These are phyloP conservation scores for Gorgonomyces haynaldii DNA, from an alignment of 192 early-diverging fungal species.

Conservation along the genomic window DNA sequence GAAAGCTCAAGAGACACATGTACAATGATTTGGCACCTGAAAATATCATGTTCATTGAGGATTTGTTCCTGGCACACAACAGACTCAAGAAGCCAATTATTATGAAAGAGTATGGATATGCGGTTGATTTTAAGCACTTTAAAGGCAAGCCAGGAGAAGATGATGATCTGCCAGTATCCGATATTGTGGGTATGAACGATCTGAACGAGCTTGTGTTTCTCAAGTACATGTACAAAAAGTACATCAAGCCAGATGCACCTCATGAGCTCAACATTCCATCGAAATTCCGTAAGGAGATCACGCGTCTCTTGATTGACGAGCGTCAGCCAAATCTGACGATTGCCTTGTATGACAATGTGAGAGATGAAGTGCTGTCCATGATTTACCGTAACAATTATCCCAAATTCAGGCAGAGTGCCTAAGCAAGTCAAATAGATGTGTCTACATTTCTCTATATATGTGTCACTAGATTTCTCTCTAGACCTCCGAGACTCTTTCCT, in stretches of 20 bases:
- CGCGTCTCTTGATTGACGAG: neutral
- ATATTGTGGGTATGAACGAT: neutral
- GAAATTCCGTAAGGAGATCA: constrained; percentile 5
- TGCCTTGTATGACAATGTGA: constrained; percentile 1
- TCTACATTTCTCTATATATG: no score
- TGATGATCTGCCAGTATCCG: constrained; percentile 1
- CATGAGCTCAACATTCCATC: constrained; percentile 1
- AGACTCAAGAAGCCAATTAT: neutral
- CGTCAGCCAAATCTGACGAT: neutral
- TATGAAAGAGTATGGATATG: no score
- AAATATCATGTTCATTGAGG: constrained; percentile 1
- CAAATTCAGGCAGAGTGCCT: constrained; percentile 2
- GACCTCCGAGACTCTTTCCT: no score
- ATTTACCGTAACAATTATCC: constrained; percentile 2
- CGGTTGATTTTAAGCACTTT: neutral
- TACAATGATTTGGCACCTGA: constrained; percentile 2
- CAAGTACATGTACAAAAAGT: constrained; percentile 3
- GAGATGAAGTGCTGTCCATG: neutral
- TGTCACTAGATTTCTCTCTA: no score
- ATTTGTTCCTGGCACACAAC: neutral
- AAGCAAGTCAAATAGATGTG: no score
- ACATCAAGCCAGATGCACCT: constrained; percentile 1
- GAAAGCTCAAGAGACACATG: neutral
- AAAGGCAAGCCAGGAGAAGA: neutral
- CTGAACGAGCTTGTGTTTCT: neutral